Percentiles rank a stretch among this genome's conserved stretches.
Conservation (phyloP, 306 rosid genomes). For the Prinsepia uniflora region DNA sequence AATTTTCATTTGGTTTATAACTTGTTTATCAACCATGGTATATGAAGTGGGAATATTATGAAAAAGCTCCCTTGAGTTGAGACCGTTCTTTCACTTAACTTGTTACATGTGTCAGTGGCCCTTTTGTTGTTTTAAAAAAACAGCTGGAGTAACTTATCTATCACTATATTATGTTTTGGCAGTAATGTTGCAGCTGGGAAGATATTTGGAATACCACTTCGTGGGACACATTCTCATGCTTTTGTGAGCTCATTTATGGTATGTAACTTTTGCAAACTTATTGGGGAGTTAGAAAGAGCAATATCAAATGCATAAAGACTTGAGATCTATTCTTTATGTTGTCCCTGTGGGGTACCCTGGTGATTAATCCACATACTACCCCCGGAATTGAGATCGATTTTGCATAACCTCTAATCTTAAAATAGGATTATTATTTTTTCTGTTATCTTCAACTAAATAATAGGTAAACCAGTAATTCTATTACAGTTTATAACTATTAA, state of each 20-base stretch:
- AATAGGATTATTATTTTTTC: background rate
- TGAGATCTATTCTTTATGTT: conserved; percentile 10
- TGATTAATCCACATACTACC: background rate
- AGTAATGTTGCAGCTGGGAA: conserved; percentile 99
- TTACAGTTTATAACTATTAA: background rate
- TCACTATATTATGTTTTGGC: conserved; percentile 28
- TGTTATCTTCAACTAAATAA: background rate
- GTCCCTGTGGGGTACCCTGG: background rate
- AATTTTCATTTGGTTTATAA: background rate
- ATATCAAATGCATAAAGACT: conserved; percentile 10
- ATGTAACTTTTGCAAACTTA: conserved; percentile 38
- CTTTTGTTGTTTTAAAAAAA: conserved; percentile 1
- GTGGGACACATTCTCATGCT: conserved; percentile 99
- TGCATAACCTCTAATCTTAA: background rate
- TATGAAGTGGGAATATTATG: background rate
- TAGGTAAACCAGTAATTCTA: background rate
- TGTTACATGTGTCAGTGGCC: background rate
- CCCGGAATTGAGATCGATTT: background rate
- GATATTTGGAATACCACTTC: conserved; percentile 90
- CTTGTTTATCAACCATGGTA: background rate
- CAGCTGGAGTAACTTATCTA: conserved; percentile 21
- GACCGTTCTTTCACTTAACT: background rate
- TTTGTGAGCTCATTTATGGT: conserved; percentile 98
- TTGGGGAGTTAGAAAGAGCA: conserved; percentile 13
- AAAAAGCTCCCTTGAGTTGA: background rate